Conservation (phyloP, 169 alveolate species). For the Plasmodium gaboni region DNA sequence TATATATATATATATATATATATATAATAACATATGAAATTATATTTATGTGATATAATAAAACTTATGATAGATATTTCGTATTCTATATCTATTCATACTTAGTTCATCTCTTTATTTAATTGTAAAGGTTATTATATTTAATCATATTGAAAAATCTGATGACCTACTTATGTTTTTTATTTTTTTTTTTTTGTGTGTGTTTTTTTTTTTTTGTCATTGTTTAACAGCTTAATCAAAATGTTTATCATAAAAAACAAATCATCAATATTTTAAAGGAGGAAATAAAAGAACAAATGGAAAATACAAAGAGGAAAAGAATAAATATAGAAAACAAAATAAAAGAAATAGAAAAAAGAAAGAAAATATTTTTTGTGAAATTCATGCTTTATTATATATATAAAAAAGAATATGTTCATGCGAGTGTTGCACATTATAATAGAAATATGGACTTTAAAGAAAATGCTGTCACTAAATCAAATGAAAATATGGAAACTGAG, state of each 20-base stretch:
- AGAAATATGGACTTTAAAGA: conserved; percentile 31
- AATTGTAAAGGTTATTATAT: not conserved
- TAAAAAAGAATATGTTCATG: conserved; percentile 65
- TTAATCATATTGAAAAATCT: not conserved
- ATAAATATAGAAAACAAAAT: conserved; percentile 27
- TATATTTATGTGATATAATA: not conserved
- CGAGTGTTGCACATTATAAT: conserved; percentile 25
- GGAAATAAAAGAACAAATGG: conserved; percentile 65
- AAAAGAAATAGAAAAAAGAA: conserved; percentile 36
- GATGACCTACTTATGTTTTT: not conserved
- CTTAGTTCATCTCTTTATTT: too few species aligned
- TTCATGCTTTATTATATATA: conserved; percentile 67
- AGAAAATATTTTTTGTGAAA: conserved; percentile 67
- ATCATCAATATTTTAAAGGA: conserved; percentile 55
- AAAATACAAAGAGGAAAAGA: conserved; percentile 35
- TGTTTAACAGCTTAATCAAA: conserved; percentile 32
- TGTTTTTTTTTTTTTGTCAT: too few species aligned
- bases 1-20: not conserved
- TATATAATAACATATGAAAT: not conserved
- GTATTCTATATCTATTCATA: too few species aligned
- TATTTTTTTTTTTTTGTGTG: not conserved
- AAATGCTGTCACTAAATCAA: conserved; percentile 7
- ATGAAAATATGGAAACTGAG: conserved; percentile 42
- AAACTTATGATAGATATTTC: not conserved
- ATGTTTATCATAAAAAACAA: conserved; percentile 70